Base-by-base conservation (phyloP, 441 rosid species). In the Corymbia calophylla region DNA sequence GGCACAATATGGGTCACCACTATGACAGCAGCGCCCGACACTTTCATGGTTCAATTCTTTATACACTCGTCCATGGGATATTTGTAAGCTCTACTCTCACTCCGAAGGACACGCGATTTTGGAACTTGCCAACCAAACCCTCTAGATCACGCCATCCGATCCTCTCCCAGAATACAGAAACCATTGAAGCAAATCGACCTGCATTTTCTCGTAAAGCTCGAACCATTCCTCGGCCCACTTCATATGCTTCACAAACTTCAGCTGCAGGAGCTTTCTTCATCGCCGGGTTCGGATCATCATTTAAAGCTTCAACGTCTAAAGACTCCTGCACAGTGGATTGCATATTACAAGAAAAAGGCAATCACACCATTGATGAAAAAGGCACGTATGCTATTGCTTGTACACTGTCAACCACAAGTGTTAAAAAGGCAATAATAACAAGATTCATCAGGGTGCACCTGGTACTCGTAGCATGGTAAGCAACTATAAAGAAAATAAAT, bases 71-170 rank as follows among this genome's bases (percentile, higher is more conserved):
- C 18, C 56, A 96, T 60, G 99, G 99, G 94, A 96, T 97, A 86
- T 95, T 95, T 85, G 99, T 96, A 91, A 98, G 99, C 92, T 97
- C 99, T 89, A 94, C 99, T 91, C 99, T 95, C 89, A 97, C 99
- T 90, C 98, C 98, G 94, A 97, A 98, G 62, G 99, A 98, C 91
- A 98, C 98, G 90, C 99, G 99, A 92, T 97, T 97, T 93, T 98
- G 99, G 89, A 97, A 95, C 94, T 95, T 98, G 88, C 95, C 94
- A 91, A 97, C 97, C 94, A 98, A 91, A 89, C 97, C 99, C 92
- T 97, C 99, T 87, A 98, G 92, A 93, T 97, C 99, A 94, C 94
- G 97, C 99, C 99, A 98, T 87, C 99, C 99, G 89, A 98, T 97
- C 93, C 97, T 97, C 94, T 97, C 98, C 89, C 98, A 98, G 92